These are phyloP conservation scores for Pseudophaeomoniella oleicola DNA, from an alignment of 2,329 filamentous ascomycete species.

Conservation along the genomic window DNA sequence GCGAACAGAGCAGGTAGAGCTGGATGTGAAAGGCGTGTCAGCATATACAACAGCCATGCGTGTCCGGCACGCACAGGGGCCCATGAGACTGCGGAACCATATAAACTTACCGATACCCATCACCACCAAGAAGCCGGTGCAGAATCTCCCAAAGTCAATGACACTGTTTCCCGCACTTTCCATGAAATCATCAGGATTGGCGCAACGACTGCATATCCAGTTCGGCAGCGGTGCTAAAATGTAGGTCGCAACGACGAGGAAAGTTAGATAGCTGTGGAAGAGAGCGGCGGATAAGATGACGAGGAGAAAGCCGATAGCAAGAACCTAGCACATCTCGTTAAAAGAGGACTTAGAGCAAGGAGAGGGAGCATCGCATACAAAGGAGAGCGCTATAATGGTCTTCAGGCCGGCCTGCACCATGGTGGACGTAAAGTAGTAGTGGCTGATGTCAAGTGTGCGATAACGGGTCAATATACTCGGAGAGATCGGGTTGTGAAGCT, in stretches of 20 bases:
- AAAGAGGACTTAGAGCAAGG: constrained; percentile 2
- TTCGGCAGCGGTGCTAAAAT: constrained; percentile 87
- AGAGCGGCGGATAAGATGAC: constrained; percentile 96
- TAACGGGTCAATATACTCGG: too few species aligned
- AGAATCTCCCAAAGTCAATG: constrained; percentile 86
- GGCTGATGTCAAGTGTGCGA: too few species aligned
- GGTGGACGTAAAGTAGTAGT: too few species aligned
- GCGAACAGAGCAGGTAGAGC: constrained; percentile 79
- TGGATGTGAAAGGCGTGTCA: too few species aligned
- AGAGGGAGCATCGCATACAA: constrained; percentile 41
- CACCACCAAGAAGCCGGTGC: constrained; percentile 87
- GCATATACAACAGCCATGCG: neutral
- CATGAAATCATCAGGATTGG: constrained; percentile 93
- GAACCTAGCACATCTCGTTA: constrained; percentile 40
- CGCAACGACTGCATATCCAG: constrained; percentile 81
- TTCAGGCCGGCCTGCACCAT: constrained; percentile 62
- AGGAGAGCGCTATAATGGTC: constrained; percentile 97
- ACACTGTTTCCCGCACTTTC: constrained; percentile 66
- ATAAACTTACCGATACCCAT: constrained; percentile 80
- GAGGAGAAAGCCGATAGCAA: constrained; percentile 95
- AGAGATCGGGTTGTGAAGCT: too few species aligned
- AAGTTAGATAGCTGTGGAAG: constrained; percentile 85
- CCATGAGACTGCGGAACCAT: neutral
- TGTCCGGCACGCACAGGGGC: neutral
- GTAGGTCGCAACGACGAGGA: constrained; percentile 93